Base-by-base conservation (phyloP, 2,329 filamentous ascomycete genomes). In the Penicillium sp. region DNA sequence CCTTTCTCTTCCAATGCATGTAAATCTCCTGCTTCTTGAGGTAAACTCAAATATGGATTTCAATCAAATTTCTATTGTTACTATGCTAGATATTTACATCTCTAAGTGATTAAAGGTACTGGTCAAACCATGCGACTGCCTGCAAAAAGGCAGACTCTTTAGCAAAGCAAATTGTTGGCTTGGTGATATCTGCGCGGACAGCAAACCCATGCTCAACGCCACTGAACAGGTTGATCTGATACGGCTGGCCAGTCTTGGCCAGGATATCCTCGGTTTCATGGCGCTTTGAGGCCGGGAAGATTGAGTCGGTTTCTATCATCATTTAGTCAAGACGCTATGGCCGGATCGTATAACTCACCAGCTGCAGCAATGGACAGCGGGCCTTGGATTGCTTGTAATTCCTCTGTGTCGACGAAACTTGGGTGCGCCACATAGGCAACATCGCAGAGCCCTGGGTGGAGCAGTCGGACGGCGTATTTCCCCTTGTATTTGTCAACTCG, bases 121-220 rank as follows among this genome's bases (percentile, higher is more conserved):
- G 56, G 25, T 68, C 60, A 44, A 71, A 90, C 89, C 89, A 93
- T 44, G 78, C 69, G 43, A 90, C 80, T 22, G 89, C 88, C 77
- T 93, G 89, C 50, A 80, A 64, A 68, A 92, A 91, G 1, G 90
- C 88, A 71, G 86, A 82, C 74, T 93, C 88, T 78, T 88, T 91
- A 16, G 88, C 87, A 65, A 82, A 91, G 66, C 80, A 83, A 63
- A 81, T 70, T 22, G 74, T 55, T 67, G 79, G 80, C 55, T 84
- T 78, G 45, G 66, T 78, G 11, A 80, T 52, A 69, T 92, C 87
- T 31, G 78, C 80, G 37, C 88, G 82, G 1, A 90, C 84, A 1
- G 85, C 78, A 65, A 92, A 94, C 0, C 89, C 89, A 71, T 93
- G 90, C 56, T 76, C 74, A 17, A 88, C 84, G 49, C 84, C 83